Base-by-base conservation (phyloP, 352 stramenopile genomes). In the Globisporangium radiosum region DNA sequence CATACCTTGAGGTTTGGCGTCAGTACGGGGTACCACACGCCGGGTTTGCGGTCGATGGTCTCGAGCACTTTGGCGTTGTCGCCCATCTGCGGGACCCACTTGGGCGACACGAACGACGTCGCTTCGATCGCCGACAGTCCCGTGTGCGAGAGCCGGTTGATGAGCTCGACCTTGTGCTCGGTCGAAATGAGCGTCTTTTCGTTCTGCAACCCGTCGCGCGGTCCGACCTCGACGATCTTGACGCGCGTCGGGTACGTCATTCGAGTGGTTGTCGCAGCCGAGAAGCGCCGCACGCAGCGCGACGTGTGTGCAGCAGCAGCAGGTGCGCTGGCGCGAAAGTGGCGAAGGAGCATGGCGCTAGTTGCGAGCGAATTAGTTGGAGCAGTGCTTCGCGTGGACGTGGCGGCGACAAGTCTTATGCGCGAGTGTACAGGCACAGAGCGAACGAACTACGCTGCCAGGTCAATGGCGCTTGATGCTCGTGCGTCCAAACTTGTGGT, bases 41-140 rank as follows among this genome's bases (percentile, higher is more conserved):
- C 81, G 19, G 71, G 57, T 44, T 87, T 85, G 49, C 81, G 79
- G 17, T 75, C 59, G 56, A 99, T 96, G 25, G 68, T 52, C 50
- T 84, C 80, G 55, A 98, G 65, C 3, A 99, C 90, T 45, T 98
- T 66, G 3, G 68, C 37, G 55, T 96, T 94, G 65, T 98, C 92
- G 9, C 77, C 90, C 96, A 99, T 99, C 85, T 96, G 92, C 10
- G 96, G 96, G 15, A 99, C 92, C 94, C 95, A 99, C 70, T 98
- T 98, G 17, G 94, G 91, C 7, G 94, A 98, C 13, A 99, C 96
- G 63, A 99, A 99, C 11, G 90, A 85, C 51, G 92, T 98, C 6
- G 90, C 78, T 73, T 99, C 96, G 57, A 99, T 96, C 4, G 76
- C 79, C 5, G 66, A 72, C 14, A 98, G 78, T 1, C 96, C 96